Evolutionary conservation across 768 basidiomycete genomes (phyloP), one percentile per base, ranked within the genome.

Genomic region (Mrakia gelida): DNA sequence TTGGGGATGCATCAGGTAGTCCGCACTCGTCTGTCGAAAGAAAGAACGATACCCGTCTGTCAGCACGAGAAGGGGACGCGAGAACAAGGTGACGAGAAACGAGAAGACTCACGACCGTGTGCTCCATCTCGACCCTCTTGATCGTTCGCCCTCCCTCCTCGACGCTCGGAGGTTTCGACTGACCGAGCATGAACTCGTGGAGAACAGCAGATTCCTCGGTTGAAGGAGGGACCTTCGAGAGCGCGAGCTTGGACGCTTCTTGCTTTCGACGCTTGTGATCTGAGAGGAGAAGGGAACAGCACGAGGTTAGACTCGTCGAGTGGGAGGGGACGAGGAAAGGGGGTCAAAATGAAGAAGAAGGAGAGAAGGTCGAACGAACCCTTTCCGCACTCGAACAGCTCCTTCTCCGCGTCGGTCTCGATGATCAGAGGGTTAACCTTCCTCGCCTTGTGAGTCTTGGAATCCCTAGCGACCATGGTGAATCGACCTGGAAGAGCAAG

Each of bases 381-480:
- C 86, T 91, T 89, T 34, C 92, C 92, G 76, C 93, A 89, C 1
- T 86, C 83, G 81, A 88, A 88, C 32, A 94, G 85, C 1, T 86
- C 85, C 41, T 87, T 84, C 83, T 94, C 92, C 81, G 92, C 91
- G 3, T 88, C 84, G 0, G 89, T 89, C 26, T 86, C 84, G 38
- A 90, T 86, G 10, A 87, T 84, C 21, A 95, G 85, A 11, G 88
- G 88, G 80, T 91, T 90, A 34, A 94, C 89, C 13, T 87, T 84
- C 54, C 87, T 85, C 0, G 92, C 89, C 72, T 87, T 87, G 79
- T 90, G 89, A 3, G 91, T 91, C 21, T 83, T 82, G 0, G 91
- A 88, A 81, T 93, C 90, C 76, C 92, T 86, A 82, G 92, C 93
- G 10, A 94, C 92, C 92, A 94, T 94, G 0, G 91, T 90, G 85